Percentiles rank a stretch among this genome's conserved stretches.
These are phyloP conservation scores for Alternaria atra DNA, from an alignment of 2,329 filamentous ascomycete genomes.

Conservation along the genomic window DNA sequence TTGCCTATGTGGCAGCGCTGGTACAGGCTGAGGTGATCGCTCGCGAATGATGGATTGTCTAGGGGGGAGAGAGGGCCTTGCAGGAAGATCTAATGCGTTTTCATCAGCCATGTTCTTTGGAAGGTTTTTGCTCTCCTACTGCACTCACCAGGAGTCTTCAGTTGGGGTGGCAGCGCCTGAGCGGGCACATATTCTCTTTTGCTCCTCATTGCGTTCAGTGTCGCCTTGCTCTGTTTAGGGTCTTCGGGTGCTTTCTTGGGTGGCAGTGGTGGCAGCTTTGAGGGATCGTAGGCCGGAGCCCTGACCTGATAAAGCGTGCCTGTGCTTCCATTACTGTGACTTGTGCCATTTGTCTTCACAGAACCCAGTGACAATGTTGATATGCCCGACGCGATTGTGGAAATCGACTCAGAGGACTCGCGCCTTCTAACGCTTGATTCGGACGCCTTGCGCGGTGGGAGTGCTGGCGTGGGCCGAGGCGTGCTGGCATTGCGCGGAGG, in stretches of 20 bases:
- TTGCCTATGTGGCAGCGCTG: conserved; percentile 27
- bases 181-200: conserved; percentile 36
- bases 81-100: conserved; percentile 22
- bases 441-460: conserved; percentile 57
- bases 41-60: conserved; percentile 23
- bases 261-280: conserved; percentile 64
- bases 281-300: conserved; percentile 66
- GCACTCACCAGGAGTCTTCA: conserved; percentile 36
- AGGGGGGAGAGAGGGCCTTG: conserved; percentile 32
- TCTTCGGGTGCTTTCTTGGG: conserved; percentile 58
- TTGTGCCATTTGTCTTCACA: conserved; percentile 52
- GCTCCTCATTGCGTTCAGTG: conserved; percentile 50
- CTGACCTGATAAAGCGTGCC: conserved; percentile 53
- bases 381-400: conserved; percentile 58
- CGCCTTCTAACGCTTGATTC: conserved; percentile 47
- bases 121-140: background rate
- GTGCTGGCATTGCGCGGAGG: conserved; percentile 59
- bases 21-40: conserved; percentile 21
- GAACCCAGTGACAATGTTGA: conserved; percentile 62
- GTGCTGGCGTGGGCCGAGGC: conserved; percentile 48
- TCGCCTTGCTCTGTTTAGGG: conserved; percentile 49
- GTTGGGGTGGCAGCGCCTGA: conserved; percentile 38
- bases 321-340: conserved; percentile 42
- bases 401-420: conserved; percentile 59
- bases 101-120: background rate